Base-by-base conservation (phyloP, 2,329 filamentous ascomycete species). In the Apiospora aurea region DNA sequence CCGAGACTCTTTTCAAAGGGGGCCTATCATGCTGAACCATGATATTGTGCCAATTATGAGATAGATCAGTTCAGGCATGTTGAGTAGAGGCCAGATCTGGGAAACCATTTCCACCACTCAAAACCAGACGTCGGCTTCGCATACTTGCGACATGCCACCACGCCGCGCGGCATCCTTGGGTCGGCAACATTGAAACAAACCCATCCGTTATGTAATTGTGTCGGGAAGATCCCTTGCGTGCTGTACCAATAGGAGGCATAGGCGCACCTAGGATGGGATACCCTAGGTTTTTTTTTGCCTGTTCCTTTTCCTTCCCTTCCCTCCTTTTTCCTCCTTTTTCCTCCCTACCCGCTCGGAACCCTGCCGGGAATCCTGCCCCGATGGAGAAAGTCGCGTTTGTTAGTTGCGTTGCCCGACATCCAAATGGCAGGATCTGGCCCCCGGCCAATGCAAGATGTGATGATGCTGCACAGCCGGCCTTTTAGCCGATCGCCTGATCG, bases 91-190 rank as follows among this genome's bases (percentile, higher is more conserved):
- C 10, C 46, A 49, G 46, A 49, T 49, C 46, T 49, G 46, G 21
- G 21, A 49, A 49, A 49, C 21, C 46, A n/a, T 49, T 49, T 49
- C 21, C 46, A 47, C 46, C 46, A 47, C 46, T 47, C 46, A 47
- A 47, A 6, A 47, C 18, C 46, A 47, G 46, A 21, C 44, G 44
- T 6, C 16, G 16, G 46, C 46, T 21, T 46, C 21, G 21, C 46
- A 49, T 49, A 49, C 7, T 34, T 34, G 29, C 53, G 53, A 61
- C 29, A 61, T 61, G 53, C 34, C 26, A 38, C 7, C 34, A 38
- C 53, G 29, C 26, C 53, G 53, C 53, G 53, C 53, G 53, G 53
- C 53, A 61, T 61, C 53, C 18, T 57, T 61, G 16, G 16, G 38
- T 38, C 21, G 38, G 16, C 34, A 61, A 61, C 26, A 38, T 38